Evolutionary conservation across 2,329 filamentous ascomycete species (phyloP), one percentile per base, ranked within the genome.

Genomic region (Coniochaeta sp.): DNA sequence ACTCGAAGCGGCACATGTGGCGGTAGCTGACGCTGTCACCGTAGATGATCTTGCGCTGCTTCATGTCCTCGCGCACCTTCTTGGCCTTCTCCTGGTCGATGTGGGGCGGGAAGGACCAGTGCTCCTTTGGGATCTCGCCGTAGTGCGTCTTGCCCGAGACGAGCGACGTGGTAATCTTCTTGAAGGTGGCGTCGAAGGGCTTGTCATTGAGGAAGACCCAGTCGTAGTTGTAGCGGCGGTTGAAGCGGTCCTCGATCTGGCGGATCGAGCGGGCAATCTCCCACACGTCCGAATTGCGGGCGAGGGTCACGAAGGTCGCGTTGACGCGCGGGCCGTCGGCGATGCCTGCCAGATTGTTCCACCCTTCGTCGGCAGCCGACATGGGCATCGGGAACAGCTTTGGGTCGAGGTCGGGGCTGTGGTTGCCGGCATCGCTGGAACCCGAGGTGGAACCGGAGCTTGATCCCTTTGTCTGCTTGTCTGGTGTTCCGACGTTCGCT

Each of bases 1-100:
- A 98, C 77, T 99, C 95, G 73, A 96, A 99, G 65, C 95, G 91
- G 77, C 95, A 99, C 95, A 99, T 99, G 81, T 99, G 96, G 64
- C 95, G 88, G 80, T 99, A 99, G 78, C 91, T 96, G 77, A 96
- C 79, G 12, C 92, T 96, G 75, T 98, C 95, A 62, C 95, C 95
- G 73, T 99, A 99, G 76, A 99, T 99, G 74, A 99, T 96, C 79
- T 97, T 96, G 72, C 88, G 87, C 73, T 91, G 84, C 60, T 85
- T 87, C 95, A 99, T 99, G 68, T 97, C 91, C 77, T 97, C 89
- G 63, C 95, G 90, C 62, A 95, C 92, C 75, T 91, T 89, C 70
- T 85, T 85, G 47, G 95, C 96, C 79, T 90, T 96, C 58, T 97
- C 90, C 76, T 96, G 89, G 72, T 99, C 95, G 70, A 99, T 99